These are phyloP conservation scores for Trichoderma sp. DNA, from an alignment of 2,329 filamentous ascomycete genomes.

Conservation along the genomic window DNA sequence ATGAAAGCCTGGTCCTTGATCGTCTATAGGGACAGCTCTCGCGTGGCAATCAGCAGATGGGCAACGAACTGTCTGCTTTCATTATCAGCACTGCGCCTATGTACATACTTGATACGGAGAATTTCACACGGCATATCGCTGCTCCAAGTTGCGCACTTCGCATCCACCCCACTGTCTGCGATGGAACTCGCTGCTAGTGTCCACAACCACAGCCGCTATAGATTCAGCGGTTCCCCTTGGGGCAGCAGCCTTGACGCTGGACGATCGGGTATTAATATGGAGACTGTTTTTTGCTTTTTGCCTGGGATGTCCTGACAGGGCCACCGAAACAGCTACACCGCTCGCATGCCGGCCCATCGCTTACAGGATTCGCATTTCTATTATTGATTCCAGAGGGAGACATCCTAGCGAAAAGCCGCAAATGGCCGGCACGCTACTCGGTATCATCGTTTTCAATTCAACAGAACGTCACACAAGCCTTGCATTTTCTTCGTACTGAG, in stretches of 20 bases:
- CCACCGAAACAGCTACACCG: constrained; percentile 10
- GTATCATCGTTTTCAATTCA: neutral
- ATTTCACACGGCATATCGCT: constrained; percentile 2
- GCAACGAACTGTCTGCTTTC: neutral
- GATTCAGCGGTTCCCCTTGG: constrained; percentile 27
- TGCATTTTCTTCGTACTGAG: neutral
- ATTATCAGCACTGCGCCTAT: neutral
- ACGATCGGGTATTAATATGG: constrained; percentile 24
- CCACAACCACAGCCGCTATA: constrained; percentile 27
- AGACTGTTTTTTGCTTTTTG: constrained; percentile 15
- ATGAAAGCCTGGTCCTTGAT: neutral
- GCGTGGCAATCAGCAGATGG: neutral
- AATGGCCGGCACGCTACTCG: neutral
- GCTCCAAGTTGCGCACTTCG: neutral
- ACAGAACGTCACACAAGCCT: neutral
- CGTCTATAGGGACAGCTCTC: neutral
- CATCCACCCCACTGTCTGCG: constrained; percentile 21
- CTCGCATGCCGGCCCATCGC: constrained; percentile 18
- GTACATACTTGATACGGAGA: neutral
- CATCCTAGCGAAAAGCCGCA: neutral
- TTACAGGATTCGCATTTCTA: neutral
- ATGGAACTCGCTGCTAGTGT: constrained; percentile 21
- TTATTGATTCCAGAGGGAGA: neutral
- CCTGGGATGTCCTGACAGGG: constrained; percentile 21
- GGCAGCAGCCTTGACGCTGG: constrained; percentile 27